Percentiles rank a stretch among this genome's conserved stretches.
Conservation (phyloP, 2,329 filamentous ascomycete genomes). For the Emergomyces africanus region DNA sequence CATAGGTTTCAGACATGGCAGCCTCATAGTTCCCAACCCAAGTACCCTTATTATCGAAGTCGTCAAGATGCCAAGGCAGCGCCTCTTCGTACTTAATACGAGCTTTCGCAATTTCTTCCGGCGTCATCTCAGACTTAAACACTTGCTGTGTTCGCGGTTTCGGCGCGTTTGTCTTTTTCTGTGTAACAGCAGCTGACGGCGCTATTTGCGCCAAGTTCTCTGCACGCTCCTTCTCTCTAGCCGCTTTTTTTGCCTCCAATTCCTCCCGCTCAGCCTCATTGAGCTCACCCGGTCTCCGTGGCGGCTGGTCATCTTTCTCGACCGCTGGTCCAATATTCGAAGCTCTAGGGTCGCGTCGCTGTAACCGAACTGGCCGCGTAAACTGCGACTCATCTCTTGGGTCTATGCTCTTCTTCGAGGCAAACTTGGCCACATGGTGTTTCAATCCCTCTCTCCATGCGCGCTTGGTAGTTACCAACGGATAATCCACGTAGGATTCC, state of each 20-base stretch:
- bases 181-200: slow-evolving; percentile 56
- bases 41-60: slow-evolving; percentile 87
- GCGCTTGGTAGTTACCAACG: slow-evolving; percentile 72
- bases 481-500: slow-evolving; percentile 41
- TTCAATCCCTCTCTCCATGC: slow-evolving; percentile 66
- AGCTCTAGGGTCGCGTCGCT: slow-evolving; percentile 73
- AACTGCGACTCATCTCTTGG: slow-evolving; percentile 71
- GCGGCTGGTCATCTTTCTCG: slow-evolving; percentile 37
- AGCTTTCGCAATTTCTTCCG: slow-evolving; percentile 55
- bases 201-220: slow-evolving; percentile 88
- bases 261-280: slow-evolving; percentile 55
- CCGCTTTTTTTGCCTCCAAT: slow-evolving; percentile 50
- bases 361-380: slow-evolving; percentile 72
- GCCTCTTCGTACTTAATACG: slow-evolving; percentile 80
- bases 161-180: slow-evolving; percentile 52
- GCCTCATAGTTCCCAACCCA: slow-evolving; percentile 90
- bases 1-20: slow-evolving; percentile 67
- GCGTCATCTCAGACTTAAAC: slow-evolving; percentile 63
- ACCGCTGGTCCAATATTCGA: slow-evolving; percentile 35
- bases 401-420: slow-evolving; percentile 49
- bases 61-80: slow-evolving; percentile 90
- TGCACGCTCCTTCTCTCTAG: slow-evolving; percentile 74
- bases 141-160: slow-evolving; percentile 79
- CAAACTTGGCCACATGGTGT: slow-evolving; percentile 77
- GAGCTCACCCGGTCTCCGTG: slow-evolving; percentile 39